Conservation (phyloP, 257 asterid species). For the Solanum tarijense region DNA sequence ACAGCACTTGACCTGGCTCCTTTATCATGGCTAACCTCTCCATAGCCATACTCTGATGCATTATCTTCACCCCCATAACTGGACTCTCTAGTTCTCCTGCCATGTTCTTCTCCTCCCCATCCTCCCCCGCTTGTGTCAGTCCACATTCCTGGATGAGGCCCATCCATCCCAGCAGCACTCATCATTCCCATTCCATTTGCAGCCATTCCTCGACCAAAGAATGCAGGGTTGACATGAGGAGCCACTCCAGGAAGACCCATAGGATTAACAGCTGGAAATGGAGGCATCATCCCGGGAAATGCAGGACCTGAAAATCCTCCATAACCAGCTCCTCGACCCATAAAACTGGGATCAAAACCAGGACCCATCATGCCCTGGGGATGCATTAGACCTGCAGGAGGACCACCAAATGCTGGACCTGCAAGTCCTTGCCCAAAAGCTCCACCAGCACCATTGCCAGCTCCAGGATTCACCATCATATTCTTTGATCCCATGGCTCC, state of each 20-base stretch:
- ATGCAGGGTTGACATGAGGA: conserved; percentile 56
- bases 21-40: conserved; percentile 39
- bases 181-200: conserved; percentile 46
- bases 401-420: conserved; percentile 42
- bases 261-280: conserved; percentile 31
- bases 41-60: conserved; percentile 41
- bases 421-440: conserved; percentile 20
- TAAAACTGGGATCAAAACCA: conserved; percentile 46
- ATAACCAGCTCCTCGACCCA: conserved; percentile 47
- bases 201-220: conserved; percentile 47
- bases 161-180: conserved; percentile 37
- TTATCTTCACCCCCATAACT: conserved; percentile 48
- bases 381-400: conserved; percentile 36
- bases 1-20: conserved; percentile 33
- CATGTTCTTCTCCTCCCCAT: conserved; percentile 49
- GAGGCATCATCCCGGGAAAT: conserved; percentile 43
- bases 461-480: conserved; percentile 33
- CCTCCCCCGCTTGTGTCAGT: conserved; percentile 31
- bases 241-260: conserved; percentile 49
- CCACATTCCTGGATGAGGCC: conserved; percentile 46
- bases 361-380: conserved; percentile 51
- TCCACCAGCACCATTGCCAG: conserved; percentile 31
- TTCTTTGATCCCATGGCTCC: conserved; percentile 34
- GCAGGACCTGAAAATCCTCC: conserved; percentile 48
- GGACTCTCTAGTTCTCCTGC: conserved; percentile 42